Evolutionary conservation across 495 filamentous ascomycete species (phyloP), one percentile per base, ranked within the genome.

Genomic region (Friedmanniomyces endolithicus): DNA sequence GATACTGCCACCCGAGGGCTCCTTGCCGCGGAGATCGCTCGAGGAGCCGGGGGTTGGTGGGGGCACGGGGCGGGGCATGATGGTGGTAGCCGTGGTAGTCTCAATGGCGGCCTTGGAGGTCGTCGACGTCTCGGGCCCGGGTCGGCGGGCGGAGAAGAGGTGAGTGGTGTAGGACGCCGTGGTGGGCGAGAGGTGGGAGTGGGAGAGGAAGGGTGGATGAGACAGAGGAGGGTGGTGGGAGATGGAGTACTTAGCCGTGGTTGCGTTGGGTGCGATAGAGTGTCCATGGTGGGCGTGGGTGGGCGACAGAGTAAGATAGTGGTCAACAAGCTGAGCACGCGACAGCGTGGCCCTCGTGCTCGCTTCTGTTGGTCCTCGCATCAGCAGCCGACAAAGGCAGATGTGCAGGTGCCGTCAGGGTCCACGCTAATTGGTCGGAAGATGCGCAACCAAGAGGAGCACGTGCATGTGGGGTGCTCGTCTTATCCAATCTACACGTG

Each of bases 31-130:
- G 62, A 95, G 82, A 63, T 94, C 88, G 37, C 83, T 83, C 12
- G 88, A 94, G 49, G 88, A 86, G 49, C 81, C 82, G 24, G 90
- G 90, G 6, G 90, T 95, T 40, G 87, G 89, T 39, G 85, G 88
- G 1, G 55, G 45, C 20, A 43, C 47, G 1, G 61, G 61, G 19
- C 58, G 49, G n/a, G 61, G 61, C 61, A 64, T 64, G 31, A 17
- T 45, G 37, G 6, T 34, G 11, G 47, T 25, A 8, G 17, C 17
- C 46, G 24, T 50, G 25, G 16, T 50, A 17, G 17, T 50, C 8
- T 22, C 19, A 47, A 3, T 11, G 3, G 33, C n/a, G 27, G 49
- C 12, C 27, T 31, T 31, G 27, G 27, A 31, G 27, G 3, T 31
- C 27, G 27, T 31, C 27, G 27, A 31, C 27, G 27, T 31, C 27